Evolutionary conservation across 108 stramenopile genomes (phyloP), one percentile per base, ranked within the genome.

Genomic region (Nannochloropsis salina): DNA sequence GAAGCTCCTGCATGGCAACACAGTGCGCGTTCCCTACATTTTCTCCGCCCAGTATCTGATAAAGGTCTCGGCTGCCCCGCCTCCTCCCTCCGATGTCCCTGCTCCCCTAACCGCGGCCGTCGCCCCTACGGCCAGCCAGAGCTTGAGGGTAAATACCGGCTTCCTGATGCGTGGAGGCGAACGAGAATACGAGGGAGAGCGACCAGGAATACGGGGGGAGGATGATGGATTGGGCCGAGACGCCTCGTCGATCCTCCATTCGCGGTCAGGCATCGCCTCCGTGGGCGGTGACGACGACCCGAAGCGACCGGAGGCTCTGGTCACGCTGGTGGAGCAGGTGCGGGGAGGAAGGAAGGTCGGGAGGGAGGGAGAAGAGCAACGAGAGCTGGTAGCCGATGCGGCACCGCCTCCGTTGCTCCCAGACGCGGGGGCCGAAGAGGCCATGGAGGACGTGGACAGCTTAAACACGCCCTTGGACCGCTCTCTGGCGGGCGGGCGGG

Each of bases 31-130:
- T 74, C 61, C 61, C 15, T 74, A 74, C n/a, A 74, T 74, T 74
- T 74, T 74, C 6, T 74, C 61, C 20, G 61, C 61, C 20, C 61
- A 74, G 61, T 74, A 74, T 74, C n/a, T 74, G 61, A 74, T 74
- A n/a, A 74, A 74, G n/a, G 61, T 74, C 20, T 15, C 15, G n/a
- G 61, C 61, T 4, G 61, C 61, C 4, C 31, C 31, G 31, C 31
- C 31, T 31, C 31, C 31, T 31, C 31, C 31, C 31, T 31, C 31
- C 31, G 31, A 31, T 31, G 31, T 31, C 31, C 31, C 31, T 1
- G 61, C 61, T 74, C 20, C 20, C n/a, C 20, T 8, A n/a, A n/a
- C n/a, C 15, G 47, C 47, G 10, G 15, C 15, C 6, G 61, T 1
- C 3, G 61, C 61, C n/a, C 20, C 20, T 3, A n/a, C 5, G 15